Percentiles rank a stretch among this genome's conserved stretches.
These are phyloP conservation scores for Rhazya stricta DNA, from an alignment of 257 asterid genomes.

Conservation along the genomic window DNA sequence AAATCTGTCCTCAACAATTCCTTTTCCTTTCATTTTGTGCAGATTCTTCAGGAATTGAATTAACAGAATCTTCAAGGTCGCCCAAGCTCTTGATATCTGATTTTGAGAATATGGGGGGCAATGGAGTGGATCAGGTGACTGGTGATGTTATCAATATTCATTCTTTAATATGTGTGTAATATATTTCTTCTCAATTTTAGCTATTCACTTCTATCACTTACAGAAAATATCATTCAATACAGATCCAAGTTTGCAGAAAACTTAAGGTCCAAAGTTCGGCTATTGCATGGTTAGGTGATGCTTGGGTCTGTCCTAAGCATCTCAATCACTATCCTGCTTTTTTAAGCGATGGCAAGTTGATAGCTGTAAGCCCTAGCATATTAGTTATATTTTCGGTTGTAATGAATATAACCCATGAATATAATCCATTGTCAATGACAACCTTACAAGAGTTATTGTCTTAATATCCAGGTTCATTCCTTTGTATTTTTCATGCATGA, in stretches of 20 bases:
- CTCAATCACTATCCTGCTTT: slow-evolving; percentile 55
- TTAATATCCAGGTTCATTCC: slow-evolving; percentile 39
- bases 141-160: not conserved
- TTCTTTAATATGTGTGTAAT: not conserved
- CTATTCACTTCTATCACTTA: slow-evolving; percentile 16
- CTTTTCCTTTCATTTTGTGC: slow-evolving; percentile 14
- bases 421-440: not conserved
- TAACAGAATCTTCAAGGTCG: slow-evolving; percentile 15
- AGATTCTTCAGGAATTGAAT: slow-evolving; percentile 24
- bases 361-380: slow-evolving; percentile 34
- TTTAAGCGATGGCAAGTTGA: slow-evolving; percentile 26
- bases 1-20: not conserved
- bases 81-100: slow-evolving; percentile 22
- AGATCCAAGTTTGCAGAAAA: slow-evolving; percentile 24
- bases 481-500: slow-evolving; percentile 36
- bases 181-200: not conserved
- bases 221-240: slow-evolving; percentile 12
- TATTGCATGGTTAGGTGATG: slow-evolving; percentile 47
- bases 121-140: slow-evolving; percentile 14
- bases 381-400: not conserved
- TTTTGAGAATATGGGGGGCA: slow-evolving; percentile 20
- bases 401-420: no score
- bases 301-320: slow-evolving; percentile 38
- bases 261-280: slow-evolving; percentile 21
- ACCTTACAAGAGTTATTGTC: not conserved